These are phyloP conservation scores for Cyberlindnera maritima DNA, from an alignment of 805 yeast genomes.

Conservation along the genomic window DNA sequence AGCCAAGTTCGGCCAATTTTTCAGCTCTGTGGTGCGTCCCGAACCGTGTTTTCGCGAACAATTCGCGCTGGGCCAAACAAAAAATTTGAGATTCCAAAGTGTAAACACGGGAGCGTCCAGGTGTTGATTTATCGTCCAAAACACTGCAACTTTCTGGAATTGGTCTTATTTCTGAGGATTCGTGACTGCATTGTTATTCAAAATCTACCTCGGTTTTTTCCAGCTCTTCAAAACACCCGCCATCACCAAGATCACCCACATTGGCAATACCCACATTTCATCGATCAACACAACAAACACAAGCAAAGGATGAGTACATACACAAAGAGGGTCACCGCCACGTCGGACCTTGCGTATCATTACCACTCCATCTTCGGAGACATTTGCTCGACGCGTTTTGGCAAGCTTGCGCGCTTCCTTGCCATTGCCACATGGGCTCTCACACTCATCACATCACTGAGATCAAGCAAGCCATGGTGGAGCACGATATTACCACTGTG, in stretches of 20 bases:
- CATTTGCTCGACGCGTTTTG: conserved; percentile 39
- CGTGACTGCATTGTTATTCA: too few relatives aligned
- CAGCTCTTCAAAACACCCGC: too few relatives aligned
- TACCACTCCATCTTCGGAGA: conserved; percentile 40
- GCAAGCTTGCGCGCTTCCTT: conserved; percentile 36
- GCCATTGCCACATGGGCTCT: conserved; percentile 29
- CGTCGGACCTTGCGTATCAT: conserved; percentile 25
- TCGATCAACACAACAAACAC: not conserved
- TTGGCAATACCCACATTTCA: too few relatives aligned
- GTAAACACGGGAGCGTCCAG: conserved; percentile 5
- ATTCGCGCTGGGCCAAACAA: not conserved
- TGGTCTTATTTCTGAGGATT: not conserved
- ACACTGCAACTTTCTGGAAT: not conserved
- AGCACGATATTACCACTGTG: conserved; percentile 21
- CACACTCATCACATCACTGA: conserved; percentile 25
- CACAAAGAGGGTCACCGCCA: conserved; percentile 1
- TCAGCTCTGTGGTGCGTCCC: conserved; percentile 1
- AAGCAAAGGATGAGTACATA: not conserved
- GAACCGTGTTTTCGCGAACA: conserved; percentile 1
- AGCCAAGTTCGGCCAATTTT: conserved; percentile 2
- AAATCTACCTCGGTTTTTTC: too few relatives aligned
- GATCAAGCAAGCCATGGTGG: conserved; percentile 25
- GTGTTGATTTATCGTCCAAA: too few relatives aligned
- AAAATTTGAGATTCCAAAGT: conserved; percentile 5
- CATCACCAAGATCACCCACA: too few relatives aligned